Evolutionary conservation across 2,329 filamentous ascomycete species (phyloP), one percentile per base, ranked within the genome.

Genomic region (Aureobasidium mangrovei): DNA sequence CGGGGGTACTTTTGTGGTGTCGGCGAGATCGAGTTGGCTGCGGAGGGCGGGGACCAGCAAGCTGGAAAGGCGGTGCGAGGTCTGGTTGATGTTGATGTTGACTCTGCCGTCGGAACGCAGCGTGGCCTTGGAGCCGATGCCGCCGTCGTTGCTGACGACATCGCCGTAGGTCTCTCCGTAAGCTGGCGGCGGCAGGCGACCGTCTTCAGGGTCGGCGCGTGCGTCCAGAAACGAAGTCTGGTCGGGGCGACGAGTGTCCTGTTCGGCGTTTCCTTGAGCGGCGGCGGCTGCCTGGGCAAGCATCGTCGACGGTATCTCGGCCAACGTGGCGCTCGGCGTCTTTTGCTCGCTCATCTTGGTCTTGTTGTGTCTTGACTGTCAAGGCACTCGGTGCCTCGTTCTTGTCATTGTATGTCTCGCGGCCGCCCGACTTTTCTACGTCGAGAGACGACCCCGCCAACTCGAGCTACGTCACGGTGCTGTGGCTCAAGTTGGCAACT

Each of bases 21-120:
- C 70, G 26, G 68, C 70, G 3, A 72, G 60, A 52, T 74, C 64
- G 51, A 82, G 69, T 62, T 85, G 77, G 58, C 75, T 74, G 57
- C 77, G 70, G 39, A 90, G 66, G 6, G 83, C 80, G 3, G 85
- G 84, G 0, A 80, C 77, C 28, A 91, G 76, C 9, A 91, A 73
- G 57, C 83, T 80, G 2, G 85, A 81, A 3, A 91, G 73, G 53
- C 79, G 79, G 53, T 77, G 72, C 60, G 78, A 83, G 60, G 81
- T 84, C 66, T 89, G 84, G 64, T 85, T 83, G 70, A 93, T 88
- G 58, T 83, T 84, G 71, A 93, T 89, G 64, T 89, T 83, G 62
- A 93, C 77, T 64, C 88, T 81, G 27, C 88, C 88, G 70, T 91
- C 85, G 57, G 80, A 86, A 43, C 65, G 64, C 18, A 72, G 63